Conservation (phyloP, 2,329 filamentous ascomycete species). For the Penicillium sp. region DNA sequence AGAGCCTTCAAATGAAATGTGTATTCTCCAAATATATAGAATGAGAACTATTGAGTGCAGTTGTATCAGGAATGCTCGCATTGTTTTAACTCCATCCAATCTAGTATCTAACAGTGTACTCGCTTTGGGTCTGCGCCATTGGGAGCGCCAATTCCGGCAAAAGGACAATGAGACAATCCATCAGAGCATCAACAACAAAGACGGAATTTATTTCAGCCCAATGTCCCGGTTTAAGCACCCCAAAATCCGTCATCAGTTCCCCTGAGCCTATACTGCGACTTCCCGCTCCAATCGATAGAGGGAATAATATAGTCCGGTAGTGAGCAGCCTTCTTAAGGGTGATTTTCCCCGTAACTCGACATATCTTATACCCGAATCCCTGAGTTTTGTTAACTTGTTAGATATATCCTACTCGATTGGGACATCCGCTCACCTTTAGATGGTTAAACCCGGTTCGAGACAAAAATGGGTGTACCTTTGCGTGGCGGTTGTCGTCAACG, state of each 20-base stretch:
- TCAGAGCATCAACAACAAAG: not conserved
- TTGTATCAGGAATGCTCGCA: not conserved
- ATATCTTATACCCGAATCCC: too few relatives aligned
- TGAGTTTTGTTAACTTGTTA: too few relatives aligned
- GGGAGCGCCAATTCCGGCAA: not conserved
- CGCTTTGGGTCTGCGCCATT: not conserved
- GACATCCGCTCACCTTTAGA: too few relatives aligned
- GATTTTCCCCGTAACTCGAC: too few relatives aligned
- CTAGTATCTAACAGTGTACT: not conserved
- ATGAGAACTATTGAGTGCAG: not conserved
- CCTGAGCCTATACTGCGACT: not conserved
- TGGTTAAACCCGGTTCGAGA: too few relatives aligned
- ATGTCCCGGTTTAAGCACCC: not conserved
- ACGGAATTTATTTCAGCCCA: not conserved
- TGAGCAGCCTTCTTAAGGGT: too few relatives aligned
- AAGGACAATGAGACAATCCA: not conserved
- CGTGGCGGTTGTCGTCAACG: too few relatives aligned
- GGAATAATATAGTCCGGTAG: not conserved
- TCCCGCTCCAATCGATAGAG: not conserved
- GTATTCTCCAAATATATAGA: not conserved
- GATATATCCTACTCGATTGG: too few relatives aligned
- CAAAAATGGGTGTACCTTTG: too few relatives aligned
- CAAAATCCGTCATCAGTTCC: not conserved
- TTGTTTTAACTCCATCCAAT: not conserved
- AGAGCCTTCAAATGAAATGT: not conserved